Conservation (phyloP, 2,329 filamentous ascomycete species). For the Paracamarosporium sp. region DNA sequence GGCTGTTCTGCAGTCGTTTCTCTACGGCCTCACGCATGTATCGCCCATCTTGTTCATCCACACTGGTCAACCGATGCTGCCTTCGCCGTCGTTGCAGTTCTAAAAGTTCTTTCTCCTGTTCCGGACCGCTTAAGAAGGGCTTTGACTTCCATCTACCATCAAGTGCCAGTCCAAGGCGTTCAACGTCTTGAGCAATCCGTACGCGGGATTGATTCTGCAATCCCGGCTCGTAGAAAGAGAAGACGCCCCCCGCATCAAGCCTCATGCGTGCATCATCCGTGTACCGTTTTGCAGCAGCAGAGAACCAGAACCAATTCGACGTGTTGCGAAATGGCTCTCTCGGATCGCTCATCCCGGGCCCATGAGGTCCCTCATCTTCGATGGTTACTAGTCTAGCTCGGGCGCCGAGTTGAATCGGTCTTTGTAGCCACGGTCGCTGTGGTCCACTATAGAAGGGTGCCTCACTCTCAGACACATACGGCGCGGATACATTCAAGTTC, state of each 20-base stretch:
- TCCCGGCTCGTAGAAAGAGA: slow-evolving; percentile 55
- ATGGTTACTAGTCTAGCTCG: slow-evolving; percentile 10
- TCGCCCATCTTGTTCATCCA: slow-evolving; percentile 25
- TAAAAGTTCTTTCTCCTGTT: not conserved
- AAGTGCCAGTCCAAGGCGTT: slow-evolving; percentile 50
- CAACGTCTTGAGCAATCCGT: slow-evolving; percentile 43
- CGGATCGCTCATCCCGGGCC: slow-evolving; percentile 22
- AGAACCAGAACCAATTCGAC: slow-evolving; percentile 47
- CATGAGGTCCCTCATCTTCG: slow-evolving; percentile 22
- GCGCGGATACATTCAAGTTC: slow-evolving; percentile 56
- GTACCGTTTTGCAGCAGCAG: slow-evolving; percentile 54
- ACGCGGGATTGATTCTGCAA: slow-evolving; percentile 40
- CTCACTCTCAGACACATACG: slow-evolving; percentile 16
- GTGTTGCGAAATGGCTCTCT: slow-evolving; percentile 19
- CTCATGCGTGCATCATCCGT: slow-evolving; percentile 52
- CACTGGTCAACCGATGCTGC: slow-evolving; percentile 21
- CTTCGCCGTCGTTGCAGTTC: slow-evolving; percentile 17
- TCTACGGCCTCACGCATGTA: slow-evolving; percentile 26
- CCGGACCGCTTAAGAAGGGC: not conserved
- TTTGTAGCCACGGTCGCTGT: not conserved
- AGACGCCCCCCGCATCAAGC: slow-evolving; percentile 51
- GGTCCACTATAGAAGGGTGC: not conserved
- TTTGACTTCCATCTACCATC: slow-evolving; percentile 49
- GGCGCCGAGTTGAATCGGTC: not conserved
- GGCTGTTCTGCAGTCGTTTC: slow-evolving; percentile 15